Evolutionary conservation across 2,329 filamentous ascomycete species (phyloP), one percentile per base, ranked within the genome.

Genomic region (Hirsutella minnesotensis): DNA sequence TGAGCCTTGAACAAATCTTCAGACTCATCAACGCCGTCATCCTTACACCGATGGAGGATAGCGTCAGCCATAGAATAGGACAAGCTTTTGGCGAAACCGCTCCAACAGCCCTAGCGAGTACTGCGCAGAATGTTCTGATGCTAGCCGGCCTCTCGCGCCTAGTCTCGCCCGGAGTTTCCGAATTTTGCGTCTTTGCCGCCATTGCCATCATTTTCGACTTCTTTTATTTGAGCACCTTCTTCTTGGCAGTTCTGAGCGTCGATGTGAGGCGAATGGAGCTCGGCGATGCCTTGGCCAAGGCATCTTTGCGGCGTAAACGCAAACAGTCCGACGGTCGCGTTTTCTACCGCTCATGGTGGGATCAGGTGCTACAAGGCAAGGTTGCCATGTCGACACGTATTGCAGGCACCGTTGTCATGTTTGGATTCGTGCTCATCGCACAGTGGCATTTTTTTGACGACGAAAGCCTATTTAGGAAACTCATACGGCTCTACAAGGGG

Each of bases 1-100:
- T 87, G 63, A 86, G 85, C 40, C 65, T 89, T 27, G 84, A 88
- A 53, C 88, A 89, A 52, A 83, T 86, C 48, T 83, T 88, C 53
- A 72, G 83, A 16, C 66, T 89, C 30, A 86, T 89, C 58, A 87
- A 88, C 54, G 79, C 81, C 7, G 81, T 89, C 33, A 78, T 89
- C 29, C 68, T 80, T 43, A 86, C 82, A 1, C 79, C 82, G 0
- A 68, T 80, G 0, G 78, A 85, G 49, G 74, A 82, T 57, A 77
- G 70, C 45, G 83, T 82, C 4, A 78, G 79, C 43, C 72, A 71
- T 44, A 74, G 85, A 39, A 82, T 90, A 34, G 80, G 82, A 1
- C 73, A 83, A 47, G 85, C 84, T 2, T 76, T 89, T 48, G 84
- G 83, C 10, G 72, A 85, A 50, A 83, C 84, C 4, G 79, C 80